Evolutionary conservation across 306 rosid species (phyloP).

Genomic region (Vigna nakashimae): DNA sequence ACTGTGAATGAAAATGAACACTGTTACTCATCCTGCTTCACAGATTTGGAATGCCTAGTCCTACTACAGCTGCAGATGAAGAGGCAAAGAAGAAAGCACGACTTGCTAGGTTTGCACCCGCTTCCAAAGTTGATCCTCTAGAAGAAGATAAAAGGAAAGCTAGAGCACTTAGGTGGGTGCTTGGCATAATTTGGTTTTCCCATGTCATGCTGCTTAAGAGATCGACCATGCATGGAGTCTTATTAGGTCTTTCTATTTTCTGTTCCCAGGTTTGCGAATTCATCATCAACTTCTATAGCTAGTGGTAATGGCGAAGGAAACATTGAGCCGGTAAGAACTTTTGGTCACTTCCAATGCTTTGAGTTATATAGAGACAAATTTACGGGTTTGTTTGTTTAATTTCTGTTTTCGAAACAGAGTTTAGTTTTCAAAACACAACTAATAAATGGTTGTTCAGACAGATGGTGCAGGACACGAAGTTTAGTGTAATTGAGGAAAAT

Average conservation of each 20-base stretch:
- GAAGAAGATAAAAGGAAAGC: constrained; percentile 91
- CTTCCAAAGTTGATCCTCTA: constrained; percentile 61
- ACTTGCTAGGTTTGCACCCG: constrained; percentile 70
- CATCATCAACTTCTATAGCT: constrained; percentile 50
- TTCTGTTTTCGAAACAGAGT: not conserved
- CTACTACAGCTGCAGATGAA: constrained; percentile 60
- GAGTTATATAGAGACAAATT: not conserved
- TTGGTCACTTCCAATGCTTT: constrained; percentile 14
- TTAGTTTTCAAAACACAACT: not conserved
- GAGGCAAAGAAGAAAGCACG: constrained; percentile 91
- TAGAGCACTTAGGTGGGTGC: constrained; percentile 84
- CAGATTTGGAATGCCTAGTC: constrained; percentile 76
- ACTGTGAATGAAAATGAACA: not conserved
- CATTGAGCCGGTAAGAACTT: constrained; percentile 65
- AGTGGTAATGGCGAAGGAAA: constrained; percentile 64
- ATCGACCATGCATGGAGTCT: constrained; percentile 10
- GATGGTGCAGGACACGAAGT: not conserved
- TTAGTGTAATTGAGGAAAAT: not conserved
- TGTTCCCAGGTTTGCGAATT: constrained; percentile 67
- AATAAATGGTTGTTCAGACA: not conserved
- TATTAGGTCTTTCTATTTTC: constrained; percentile 26
- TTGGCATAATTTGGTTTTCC: not conserved
- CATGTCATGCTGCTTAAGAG: not conserved
- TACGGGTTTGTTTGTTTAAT: not conserved
- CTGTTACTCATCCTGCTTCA: constrained; percentile 24